Conservation (phyloP, 305 asterid genomes). For the Rubia occidens region DNA sequence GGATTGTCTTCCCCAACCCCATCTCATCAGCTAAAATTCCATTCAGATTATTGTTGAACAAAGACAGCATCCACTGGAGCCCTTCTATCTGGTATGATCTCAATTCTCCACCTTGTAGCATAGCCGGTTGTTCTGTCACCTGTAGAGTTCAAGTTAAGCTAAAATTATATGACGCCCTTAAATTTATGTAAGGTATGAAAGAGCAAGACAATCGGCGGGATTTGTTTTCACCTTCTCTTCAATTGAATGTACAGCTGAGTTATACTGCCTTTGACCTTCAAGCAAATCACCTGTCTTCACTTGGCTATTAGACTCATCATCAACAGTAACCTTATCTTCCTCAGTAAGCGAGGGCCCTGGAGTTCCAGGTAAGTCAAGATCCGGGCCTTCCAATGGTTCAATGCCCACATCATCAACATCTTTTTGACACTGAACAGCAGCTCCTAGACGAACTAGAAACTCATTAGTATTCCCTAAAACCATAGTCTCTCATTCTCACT, state of each 20-base stretch:
- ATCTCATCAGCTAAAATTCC: conserved; percentile 99
- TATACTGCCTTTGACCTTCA: conserved; percentile 95
- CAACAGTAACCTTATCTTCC: conserved; percentile 58
- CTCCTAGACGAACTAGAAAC: conserved; percentile 87
- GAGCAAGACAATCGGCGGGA: conserved; percentile 7
- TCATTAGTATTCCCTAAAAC: conserved; percentile 96
- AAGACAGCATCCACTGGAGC: conserved; percentile 97
- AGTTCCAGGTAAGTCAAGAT: conserved; percentile 49
- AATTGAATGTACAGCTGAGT: conserved; percentile 95
- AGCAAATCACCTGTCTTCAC: conserved; percentile 76
- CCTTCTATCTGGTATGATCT: conserved; percentile 91
- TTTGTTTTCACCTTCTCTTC: conserved; percentile 67
- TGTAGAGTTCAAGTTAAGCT: conserved; percentile 23
- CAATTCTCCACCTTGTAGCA: conserved; percentile 98
- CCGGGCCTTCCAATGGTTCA: conserved; percentile 55
- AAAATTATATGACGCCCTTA: conserved; percentile 1
- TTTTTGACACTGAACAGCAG: conserved; percentile 99
- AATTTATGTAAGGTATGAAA: background rate
- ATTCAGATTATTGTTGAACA: conserved; percentile 91
- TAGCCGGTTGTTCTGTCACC: conserved; percentile 94
- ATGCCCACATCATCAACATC: conserved; percentile 77
- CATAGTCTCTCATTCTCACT: conserved; percentile 95
- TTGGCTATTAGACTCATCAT: conserved; percentile 42
- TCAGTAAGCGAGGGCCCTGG: conserved; percentile 67
- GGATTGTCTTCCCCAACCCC: conserved; percentile 98